Evolutionary conservation across 805 yeast genomes (phyloP).

Genomic region (Lachancea lanzarotensis): DNA sequence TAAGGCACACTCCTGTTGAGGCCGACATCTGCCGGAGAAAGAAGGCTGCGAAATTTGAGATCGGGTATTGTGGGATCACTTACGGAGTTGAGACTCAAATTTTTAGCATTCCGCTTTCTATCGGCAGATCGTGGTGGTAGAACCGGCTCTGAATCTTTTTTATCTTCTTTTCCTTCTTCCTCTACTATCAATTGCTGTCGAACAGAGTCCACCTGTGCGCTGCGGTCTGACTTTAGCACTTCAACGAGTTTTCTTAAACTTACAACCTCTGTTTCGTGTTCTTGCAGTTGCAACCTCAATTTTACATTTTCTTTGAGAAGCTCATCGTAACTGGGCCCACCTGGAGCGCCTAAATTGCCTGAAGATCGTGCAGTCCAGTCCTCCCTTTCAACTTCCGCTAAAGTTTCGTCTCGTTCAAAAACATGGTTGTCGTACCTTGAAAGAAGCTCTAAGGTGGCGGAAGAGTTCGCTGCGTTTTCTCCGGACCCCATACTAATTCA

Average conservation of each 20-base stretch:
- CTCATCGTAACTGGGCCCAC: constrained; percentile 24
- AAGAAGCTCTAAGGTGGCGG: constrained; percentile 21
- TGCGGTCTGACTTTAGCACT: constrained; percentile 12
- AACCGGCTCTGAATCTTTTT: constrained; percentile 7
- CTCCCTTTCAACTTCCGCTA: constrained; percentile 25
- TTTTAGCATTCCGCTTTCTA: constrained; percentile 24
- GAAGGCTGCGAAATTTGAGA: background rate
- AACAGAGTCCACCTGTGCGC: constrained; percentile 8
- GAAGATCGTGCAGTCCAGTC: background rate
- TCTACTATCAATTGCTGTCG: constrained; percentile 5
- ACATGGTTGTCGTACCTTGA: constrained; percentile 28
- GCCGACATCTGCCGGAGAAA: constrained; percentile 3
- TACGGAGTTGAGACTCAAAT: constrained; percentile 10
- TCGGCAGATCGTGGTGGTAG: constrained; percentile 39
- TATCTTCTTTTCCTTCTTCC: constrained; percentile 7
- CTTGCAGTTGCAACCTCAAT: constrained; percentile 22
- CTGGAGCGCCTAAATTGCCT: background rate
- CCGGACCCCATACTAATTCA: background rate
- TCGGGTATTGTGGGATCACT: background rate
- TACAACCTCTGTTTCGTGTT: constrained; percentile 22
- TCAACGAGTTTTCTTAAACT: constrained; percentile 15
- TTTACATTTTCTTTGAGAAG: constrained; percentile 28
- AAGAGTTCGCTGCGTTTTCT: background rate
- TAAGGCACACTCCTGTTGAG: background rate
- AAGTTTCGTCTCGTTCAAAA: constrained; percentile 23